Evolutionary conservation across 1,284 basidiomycete species (phyloP).

Genomic region (Cutaneotrichosporon mucoides): DNA sequence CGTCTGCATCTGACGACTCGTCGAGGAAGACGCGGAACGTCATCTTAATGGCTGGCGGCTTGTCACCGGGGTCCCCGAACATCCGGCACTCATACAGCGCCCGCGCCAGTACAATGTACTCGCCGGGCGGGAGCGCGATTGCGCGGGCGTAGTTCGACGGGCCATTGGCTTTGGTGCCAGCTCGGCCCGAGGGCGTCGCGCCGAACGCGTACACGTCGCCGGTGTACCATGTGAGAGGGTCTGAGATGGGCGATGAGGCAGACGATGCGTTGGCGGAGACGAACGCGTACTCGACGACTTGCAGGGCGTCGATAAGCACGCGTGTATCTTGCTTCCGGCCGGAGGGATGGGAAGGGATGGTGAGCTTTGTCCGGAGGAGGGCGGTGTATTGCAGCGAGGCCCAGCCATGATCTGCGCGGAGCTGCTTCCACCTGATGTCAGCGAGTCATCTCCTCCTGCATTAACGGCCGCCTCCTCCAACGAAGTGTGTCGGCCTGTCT

Average conservation of each 20-base stretch:
- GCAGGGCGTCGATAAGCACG: constrained; percentile 35
- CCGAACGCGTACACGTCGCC: constrained; percentile 46
- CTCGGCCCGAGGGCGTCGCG: constrained; percentile 11
- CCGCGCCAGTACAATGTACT: constrained; percentile 35
- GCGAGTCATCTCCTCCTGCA: no score
- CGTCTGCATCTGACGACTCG: no score
- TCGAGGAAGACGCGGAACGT: constrained; percentile 23
- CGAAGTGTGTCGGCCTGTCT: no score
- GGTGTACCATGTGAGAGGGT: constrained; percentile 32
- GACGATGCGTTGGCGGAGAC: constrained; percentile 16
- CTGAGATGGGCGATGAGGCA: neutral
- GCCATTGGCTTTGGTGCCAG: no score
- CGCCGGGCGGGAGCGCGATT: constrained; percentile 27
- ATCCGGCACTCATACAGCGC: constrained; percentile 44
- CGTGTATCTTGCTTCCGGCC: neutral
- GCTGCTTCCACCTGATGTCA: constrained; percentile 33
- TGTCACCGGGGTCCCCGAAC: constrained; percentile 42
- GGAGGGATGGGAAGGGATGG: neutral
- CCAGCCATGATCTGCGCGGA: constrained; percentile 46
- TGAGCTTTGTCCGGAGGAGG: constrained; percentile 14
- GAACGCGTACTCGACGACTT: constrained; percentile 42
- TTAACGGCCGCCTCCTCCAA: no score
- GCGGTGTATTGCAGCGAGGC: constrained; percentile 40
- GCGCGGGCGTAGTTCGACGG: constrained; percentile 33
- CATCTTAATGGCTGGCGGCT: constrained; percentile 29